Evolutionary conservation across 2,329 filamentous ascomycete genomes (phyloP).

Genomic region (Parafenestella ontariensis): DNA sequence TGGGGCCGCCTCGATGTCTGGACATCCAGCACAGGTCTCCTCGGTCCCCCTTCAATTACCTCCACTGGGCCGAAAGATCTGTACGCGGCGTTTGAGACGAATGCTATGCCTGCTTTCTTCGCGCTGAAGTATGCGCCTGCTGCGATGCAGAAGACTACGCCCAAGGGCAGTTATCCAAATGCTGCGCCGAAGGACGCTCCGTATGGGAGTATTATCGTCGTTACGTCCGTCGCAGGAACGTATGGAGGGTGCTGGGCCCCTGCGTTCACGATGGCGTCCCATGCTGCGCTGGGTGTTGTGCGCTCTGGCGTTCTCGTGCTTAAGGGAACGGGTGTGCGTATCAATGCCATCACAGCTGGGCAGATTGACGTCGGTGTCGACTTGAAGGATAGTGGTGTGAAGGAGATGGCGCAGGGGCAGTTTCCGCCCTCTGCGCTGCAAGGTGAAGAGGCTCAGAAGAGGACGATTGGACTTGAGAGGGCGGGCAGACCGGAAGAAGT

Average conservation of each 20-base stretch:
- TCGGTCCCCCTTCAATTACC: slow-evolving; percentile 63
- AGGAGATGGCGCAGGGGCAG: slow-evolving; percentile 59
- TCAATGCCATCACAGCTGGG: slow-evolving; percentile 61
- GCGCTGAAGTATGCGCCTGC: slow-evolving; percentile 69
- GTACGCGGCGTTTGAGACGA: slow-evolving; percentile 65
- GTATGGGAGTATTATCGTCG: slow-evolving; percentile 70
- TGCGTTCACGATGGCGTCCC: slow-evolving; percentile 66
- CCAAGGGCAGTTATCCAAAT: slow-evolving; percentile 64
- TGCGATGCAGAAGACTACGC: slow-evolving; percentile 67
- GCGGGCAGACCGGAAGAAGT: slow-evolving; percentile 66
- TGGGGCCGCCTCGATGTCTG: slow-evolving; percentile 65
- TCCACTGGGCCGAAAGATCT: slow-evolving; percentile 64
- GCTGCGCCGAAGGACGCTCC: slow-evolving; percentile 65
- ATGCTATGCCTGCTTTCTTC: slow-evolving; percentile 68
- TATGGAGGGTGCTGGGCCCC: slow-evolving; percentile 67
- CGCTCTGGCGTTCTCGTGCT: slow-evolving; percentile 63
- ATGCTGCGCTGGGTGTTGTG: slow-evolving; percentile 68
- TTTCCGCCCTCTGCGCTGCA: slow-evolving; percentile 64
- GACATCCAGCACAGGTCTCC: slow-evolving; percentile 64
- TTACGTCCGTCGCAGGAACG: slow-evolving; percentile 63
- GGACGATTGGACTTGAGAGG: slow-evolving; percentile 64
- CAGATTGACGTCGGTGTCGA: slow-evolving; percentile 57
- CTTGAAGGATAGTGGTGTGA: slow-evolving; percentile 48
- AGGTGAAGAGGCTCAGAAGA: slow-evolving; percentile 56
- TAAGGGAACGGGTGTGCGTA: slow-evolving; percentile 65